These are phyloP conservation scores for Penicillium polonicum DNA, from an alignment of 2,329 filamentous ascomycete genomes.

Conservation along the genomic window DNA sequence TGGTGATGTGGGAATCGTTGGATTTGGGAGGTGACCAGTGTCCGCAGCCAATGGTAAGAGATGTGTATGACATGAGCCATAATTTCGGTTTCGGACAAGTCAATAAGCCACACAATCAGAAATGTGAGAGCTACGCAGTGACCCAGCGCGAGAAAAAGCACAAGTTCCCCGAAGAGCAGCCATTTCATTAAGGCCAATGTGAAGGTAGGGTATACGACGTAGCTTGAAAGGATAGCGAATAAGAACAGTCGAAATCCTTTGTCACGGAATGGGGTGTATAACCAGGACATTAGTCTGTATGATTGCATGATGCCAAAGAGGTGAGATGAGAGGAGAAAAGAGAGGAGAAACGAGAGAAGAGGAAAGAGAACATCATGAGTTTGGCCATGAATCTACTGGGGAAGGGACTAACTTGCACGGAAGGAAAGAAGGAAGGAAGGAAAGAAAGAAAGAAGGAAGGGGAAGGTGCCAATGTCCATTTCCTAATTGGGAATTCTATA, in stretches of 20 bases:
- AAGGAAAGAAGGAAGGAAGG: not conserved
- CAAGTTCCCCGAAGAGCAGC: not conserved
- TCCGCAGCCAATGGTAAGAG: not conserved
- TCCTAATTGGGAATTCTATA: not conserved
- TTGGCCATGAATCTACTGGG: too few species aligned
- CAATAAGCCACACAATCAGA: not conserved
- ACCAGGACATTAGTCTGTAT: not conserved
- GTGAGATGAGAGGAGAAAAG: too few species aligned
- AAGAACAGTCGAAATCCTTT: not conserved
- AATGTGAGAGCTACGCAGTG: not conserved
- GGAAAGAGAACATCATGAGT: not conserved
- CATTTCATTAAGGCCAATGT: not conserved
- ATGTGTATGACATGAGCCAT: not conserved
- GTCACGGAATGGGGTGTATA: not conserved
- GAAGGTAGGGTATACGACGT: not conserved
- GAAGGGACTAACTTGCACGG: not conserved
- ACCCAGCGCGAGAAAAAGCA: not conserved
- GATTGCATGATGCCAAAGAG: not conserved
- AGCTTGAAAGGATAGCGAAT: not conserved
- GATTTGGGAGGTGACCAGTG: not conserved
- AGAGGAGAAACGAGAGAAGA: too few species aligned
- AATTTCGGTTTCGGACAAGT: not conserved
- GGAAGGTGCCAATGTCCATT: not conserved
- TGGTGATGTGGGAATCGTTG: not conserved
- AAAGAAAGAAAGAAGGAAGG: too few species aligned